A percentile compares a stretch with the other conserved stretches of the same genome.
phyloP scores from a whole-genome alignment of 1,284 basidiomycete species.

The Naganishia liquefaciens region DNA sequence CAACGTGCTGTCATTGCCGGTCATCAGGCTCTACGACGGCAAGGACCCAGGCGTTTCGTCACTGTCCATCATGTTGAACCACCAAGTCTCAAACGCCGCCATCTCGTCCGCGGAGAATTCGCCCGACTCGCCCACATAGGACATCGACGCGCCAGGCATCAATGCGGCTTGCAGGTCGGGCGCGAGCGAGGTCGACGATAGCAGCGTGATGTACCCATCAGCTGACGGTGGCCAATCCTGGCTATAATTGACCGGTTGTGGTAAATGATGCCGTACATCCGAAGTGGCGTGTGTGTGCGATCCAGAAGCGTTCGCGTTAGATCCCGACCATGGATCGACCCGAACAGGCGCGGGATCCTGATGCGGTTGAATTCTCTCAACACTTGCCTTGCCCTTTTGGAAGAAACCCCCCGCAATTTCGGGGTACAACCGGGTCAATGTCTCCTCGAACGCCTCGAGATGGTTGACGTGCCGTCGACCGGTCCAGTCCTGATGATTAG shows the following conservation, averaged over 20 bases:
- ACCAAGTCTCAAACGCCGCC: constrained; percentile 27
- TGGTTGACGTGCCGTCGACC: constrained; percentile 8
- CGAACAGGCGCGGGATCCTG: not conserved
- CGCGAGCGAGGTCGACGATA: not conserved
- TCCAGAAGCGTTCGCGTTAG: not conserved
- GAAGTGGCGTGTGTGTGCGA: not conserved
- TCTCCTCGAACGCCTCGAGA: constrained; percentile 14
- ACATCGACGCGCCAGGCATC: not conserved
- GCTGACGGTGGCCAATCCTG: not conserved
- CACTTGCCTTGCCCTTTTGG: not conserved
- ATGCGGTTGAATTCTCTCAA: not conserved
- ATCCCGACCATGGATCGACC: no score
- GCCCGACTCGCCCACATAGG: constrained; percentile 14
- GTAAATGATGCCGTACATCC: not conserved
- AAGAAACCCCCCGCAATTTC: constrained; percentile 2
- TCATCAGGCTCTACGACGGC: no score
- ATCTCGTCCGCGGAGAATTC: constrained; percentile 18
- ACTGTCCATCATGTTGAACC: constrained; percentile 20
- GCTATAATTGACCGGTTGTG: not conserved
- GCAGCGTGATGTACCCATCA: not conserved
- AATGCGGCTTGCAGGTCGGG: not conserved
- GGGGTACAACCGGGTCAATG: not conserved
- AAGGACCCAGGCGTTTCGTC: constrained; percentile 9
- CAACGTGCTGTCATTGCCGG: no score
- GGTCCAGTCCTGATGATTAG: constrained; percentile 4